phyloP scores from a whole-genome alignment of 1,284 basidiomycete species.

The Heliocybe sulcata region DNA sequence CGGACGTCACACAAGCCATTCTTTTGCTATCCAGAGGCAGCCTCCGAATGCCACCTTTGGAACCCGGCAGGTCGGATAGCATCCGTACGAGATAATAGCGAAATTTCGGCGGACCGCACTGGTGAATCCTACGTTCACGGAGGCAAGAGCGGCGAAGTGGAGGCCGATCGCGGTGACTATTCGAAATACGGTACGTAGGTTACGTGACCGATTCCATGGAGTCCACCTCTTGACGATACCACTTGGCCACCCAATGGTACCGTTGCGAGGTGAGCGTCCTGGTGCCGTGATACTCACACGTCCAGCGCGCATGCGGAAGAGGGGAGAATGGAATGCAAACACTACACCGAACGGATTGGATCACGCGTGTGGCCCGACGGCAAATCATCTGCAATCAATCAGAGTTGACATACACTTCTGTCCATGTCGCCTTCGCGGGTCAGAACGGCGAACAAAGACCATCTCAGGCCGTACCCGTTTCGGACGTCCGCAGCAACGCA shows the following conservation, averaged over 20 bases:
- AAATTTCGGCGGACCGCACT: not conserved
- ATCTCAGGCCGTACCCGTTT: not conserved
- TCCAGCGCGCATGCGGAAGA: not conserved
- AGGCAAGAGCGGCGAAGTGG: not conserved
- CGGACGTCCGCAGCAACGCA: not conserved
- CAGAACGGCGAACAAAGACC: not conserved
- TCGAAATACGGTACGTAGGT: not conserved
- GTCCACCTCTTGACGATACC: not conserved
- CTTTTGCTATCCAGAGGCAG: too few species aligned
- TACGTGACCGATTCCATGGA: not conserved
- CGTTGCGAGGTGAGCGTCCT: not conserved
- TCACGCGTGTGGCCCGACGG: not conserved
- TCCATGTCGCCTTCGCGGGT: not conserved
- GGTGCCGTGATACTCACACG: not conserved
- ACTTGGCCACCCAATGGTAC: not conserved
- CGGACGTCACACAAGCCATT: too few species aligned
- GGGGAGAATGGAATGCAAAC: not conserved
- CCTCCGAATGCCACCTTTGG: too few species aligned
- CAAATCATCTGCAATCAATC: not conserved
- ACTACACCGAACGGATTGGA: not conserved
- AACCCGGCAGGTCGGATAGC: too few species aligned
- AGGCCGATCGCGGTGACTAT: not conserved
- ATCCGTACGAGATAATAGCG: not conserved
- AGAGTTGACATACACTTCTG: not conserved
- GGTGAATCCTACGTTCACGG: not conserved